Percentiles rank a stretch among this genome's conserved stretches.
Evolutionary conservation across 305 asterid genomes (phyloP).

Genomic region (Fraxinus floribunda): DNA sequence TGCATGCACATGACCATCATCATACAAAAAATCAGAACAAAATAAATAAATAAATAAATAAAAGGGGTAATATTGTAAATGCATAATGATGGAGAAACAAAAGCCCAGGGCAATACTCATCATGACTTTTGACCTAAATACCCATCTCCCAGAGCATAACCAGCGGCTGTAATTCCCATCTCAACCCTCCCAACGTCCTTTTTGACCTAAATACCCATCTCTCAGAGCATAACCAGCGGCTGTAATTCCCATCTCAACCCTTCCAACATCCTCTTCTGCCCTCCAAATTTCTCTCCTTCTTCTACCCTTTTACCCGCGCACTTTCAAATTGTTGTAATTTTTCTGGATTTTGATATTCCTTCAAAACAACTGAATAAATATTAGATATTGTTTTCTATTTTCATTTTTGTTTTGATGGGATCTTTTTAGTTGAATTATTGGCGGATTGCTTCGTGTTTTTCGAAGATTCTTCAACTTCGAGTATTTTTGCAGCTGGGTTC

Average conservation of each 20-base stretch:
- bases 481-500: slow-evolving; percentile 23
- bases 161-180: slow-evolving; percentile 49
- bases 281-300: slow-evolving; percentile 38
- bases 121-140: slow-evolving; percentile 72
- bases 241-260: slow-evolving; percentile 58
- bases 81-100: slow-evolving; percentile 23
- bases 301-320: slow-evolving; percentile 66
- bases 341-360: neutral
- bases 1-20: neutral
- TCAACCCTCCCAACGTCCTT: slow-evolving; percentile 57
- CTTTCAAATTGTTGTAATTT: slow-evolving; percentile 45
- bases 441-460: neutral
- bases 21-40: neutral
- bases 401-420: neutral
- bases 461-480: slow-evolving; percentile 19
- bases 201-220: slow-evolving; percentile 3
- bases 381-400: neutral
- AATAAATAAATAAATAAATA: neutral
- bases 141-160: slow-evolving; percentile 52
- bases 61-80: slow-evolving; percentile 53
- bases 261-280: slow-evolving; percentile 64
- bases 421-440: slow-evolving; percentile 14
- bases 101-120: neutral
- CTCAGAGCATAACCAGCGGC: slow-evolving; percentile 29
- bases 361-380: neutral